Base-by-base conservation (phyloP, 768 basidiomycete genomes). In the Lactarius hengduanensis region DNA sequence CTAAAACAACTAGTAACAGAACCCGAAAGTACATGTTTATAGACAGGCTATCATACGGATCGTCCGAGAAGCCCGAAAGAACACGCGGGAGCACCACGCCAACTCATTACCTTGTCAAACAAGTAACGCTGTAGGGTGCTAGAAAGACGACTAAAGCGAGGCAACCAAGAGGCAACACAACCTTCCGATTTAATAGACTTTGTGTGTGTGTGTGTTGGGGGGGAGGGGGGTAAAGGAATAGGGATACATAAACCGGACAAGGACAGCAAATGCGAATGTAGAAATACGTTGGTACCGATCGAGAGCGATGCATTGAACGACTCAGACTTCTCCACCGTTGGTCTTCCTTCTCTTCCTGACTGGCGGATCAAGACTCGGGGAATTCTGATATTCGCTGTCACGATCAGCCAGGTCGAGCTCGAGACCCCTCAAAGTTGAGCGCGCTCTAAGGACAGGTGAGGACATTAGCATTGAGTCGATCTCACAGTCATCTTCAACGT, bases 281-380 rank as follows among this genome's bases (percentile, higher is more conserved):
- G n/a, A 53, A 47, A 57, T 40, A 60, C 34, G 36, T 54, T 10
- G 34, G 54, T 36, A 43, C 41, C 41, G 26, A 66, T 55, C 30
- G 38, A 53, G 32, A 30, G 30, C n/a, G 43, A 57, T 18, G 40
- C 7, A 41, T 38, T 15, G 22, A 40, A 60, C 45, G 26, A 18
- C 50, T 45, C 47, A 70, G 32, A 60, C 38, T 41, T 60, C 36
- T 26, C 61, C 59, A 43, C 60, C 26, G 26, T 65, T 64, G 70
- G 69, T 78, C 74, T 45, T 78, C 77, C 69, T 79, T 74, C 30
- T 75, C 74, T 62, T 78, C 76, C 66, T 78, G 76, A 50, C 71
- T 65, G 68, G 70, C 26, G 61, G 64, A 4, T 43, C 61, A 20
- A 62, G 36, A 36, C 64, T 43, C 4, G 47, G 43, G 9, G 61